Evolutionary conservation across 306 rosid genomes (phyloP).

Genomic region (Casuarina cunninghamiana): DNA sequence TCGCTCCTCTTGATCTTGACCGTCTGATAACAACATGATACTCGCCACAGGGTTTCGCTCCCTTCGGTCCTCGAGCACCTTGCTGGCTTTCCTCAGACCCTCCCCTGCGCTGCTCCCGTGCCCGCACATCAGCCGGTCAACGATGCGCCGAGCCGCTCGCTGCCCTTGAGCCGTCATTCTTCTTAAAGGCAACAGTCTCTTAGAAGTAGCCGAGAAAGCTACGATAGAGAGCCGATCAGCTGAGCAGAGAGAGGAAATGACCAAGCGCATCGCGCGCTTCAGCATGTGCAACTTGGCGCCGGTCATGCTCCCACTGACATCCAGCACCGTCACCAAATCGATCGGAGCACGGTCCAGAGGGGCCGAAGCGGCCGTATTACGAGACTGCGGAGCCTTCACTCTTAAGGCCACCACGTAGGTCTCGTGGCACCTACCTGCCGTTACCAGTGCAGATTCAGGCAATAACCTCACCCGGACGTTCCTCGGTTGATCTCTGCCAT

Average conservation of each 20-base stretch:
- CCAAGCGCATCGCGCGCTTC: constrained; percentile 82
- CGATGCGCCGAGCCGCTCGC: constrained; percentile 56
- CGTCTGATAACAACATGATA: constrained; percentile 70
- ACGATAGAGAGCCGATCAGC: constrained; percentile 78
- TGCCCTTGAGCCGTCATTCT: constrained; percentile 75
- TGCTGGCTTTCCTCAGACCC: constrained; percentile 65
- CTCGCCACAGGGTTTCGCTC: constrained; percentile 75
- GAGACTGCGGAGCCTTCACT: constrained; percentile 62
- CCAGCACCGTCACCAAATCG: constrained; percentile 80
- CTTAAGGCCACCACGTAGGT: constrained; percentile 62
- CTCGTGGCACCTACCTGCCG: constrained; percentile 51
- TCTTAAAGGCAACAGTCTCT: constrained; percentile 52
- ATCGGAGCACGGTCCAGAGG: constrained; percentile 61
- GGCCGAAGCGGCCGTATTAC: constrained; percentile 19
- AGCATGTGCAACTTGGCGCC: constrained; percentile 75
- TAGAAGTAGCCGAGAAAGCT: constrained; percentile 59
- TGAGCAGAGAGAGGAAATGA: constrained; percentile 61
- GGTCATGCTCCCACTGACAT: constrained; percentile 70
- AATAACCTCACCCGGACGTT: constrained; percentile 63
- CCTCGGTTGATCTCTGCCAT: constrained; percentile 37
- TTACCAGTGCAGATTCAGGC: constrained; percentile 71
- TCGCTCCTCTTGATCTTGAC: constrained; percentile 50
- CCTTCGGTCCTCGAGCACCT: constrained; percentile 67
- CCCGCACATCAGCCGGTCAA: constrained; percentile 55
- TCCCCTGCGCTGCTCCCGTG: constrained; percentile 55